Percentiles rank a stretch among this genome's conserved stretches.
Evolutionary conservation across 2,329 filamentous ascomycete genomes (phyloP).

Genomic region (Diaporthe caulivora): DNA sequence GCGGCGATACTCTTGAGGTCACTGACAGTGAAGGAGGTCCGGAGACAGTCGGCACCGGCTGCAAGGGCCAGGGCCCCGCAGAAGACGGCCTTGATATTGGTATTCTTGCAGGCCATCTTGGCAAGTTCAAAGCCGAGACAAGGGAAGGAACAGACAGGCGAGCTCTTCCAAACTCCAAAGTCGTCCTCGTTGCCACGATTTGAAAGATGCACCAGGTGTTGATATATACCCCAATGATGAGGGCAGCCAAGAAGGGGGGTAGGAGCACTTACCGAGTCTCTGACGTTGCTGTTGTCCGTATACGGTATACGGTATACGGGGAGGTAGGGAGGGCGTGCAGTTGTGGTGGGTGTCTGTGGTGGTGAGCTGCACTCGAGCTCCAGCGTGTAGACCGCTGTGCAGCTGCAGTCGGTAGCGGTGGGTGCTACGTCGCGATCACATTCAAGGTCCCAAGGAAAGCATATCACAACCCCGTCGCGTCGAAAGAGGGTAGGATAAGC

Average conservation of each 20-base stretch:
- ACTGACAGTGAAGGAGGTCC: slow-evolving; percentile 34
- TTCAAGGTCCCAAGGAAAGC: slow-evolving; percentile 1
- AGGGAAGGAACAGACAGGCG: background rate
- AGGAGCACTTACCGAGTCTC: slow-evolving; percentile 19
- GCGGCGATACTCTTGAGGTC: slow-evolving; percentile 23
- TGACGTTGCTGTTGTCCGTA: background rate
- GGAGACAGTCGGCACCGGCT: slow-evolving; percentile 30
- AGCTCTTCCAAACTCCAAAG: background rate
- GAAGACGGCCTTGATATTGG: slow-evolving; percentile 1
- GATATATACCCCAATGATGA: background rate
- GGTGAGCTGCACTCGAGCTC: slow-evolving; percentile 2
- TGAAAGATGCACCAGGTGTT: slow-evolving; percentile 9
- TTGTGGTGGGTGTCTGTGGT: slow-evolving; percentile 1
- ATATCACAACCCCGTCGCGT: slow-evolving; percentile 13
- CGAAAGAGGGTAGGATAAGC: slow-evolving; percentile 2
- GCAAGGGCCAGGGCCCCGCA: slow-evolving; percentile 19
- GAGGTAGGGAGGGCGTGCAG: background rate
- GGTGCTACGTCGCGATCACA: slow-evolving; percentile 5
- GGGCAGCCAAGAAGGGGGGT: slow-evolving; percentile 17
- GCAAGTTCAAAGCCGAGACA: background rate
- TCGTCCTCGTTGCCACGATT: no score
- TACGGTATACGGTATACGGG: no score
- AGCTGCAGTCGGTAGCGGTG: background rate
- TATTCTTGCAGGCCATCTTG: slow-evolving; percentile 22
- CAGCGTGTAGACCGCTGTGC: background rate